A percentile compares a stretch with the other conserved stretches of the same genome.
These are phyloP conservation scores for Barbarea vulgaris DNA, from an alignment of 345 rosid species.

Conservation along the genomic window DNA sequence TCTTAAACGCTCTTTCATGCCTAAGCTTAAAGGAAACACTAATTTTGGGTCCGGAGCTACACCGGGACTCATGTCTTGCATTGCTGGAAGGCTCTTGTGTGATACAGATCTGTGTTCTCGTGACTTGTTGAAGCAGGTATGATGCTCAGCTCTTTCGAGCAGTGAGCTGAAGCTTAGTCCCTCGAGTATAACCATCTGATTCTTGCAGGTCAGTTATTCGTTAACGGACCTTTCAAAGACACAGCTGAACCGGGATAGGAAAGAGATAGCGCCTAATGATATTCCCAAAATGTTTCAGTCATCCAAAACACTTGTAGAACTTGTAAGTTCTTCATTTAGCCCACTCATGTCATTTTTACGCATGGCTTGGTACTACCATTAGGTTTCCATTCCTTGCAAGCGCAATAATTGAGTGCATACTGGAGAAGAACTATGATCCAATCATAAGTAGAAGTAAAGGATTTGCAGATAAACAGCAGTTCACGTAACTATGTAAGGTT, in stretches of 20 bases:
- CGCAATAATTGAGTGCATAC: neutral
- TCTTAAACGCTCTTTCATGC: constrained; percentile 92
- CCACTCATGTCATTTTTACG: constrained; percentile 26
- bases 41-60: constrained; percentile 91
- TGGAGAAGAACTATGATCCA: constrained; percentile 7
- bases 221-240: constrained; percentile 90
- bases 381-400: constrained; percentile 18
- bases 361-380: constrained; percentile 7
- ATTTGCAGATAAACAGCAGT: constrained; percentile 12
- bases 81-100: constrained; percentile 93
- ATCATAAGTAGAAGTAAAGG: constrained; percentile 8
- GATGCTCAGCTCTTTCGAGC: constrained; percentile 17
- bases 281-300: constrained; percentile 81
- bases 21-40: constrained; percentile 78
- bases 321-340: constrained; percentile 58
- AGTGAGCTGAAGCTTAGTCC: constrained; percentile 29
- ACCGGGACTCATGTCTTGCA: constrained; percentile 91
- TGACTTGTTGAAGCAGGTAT: constrained; percentile 89
- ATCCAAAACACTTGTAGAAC: constrained; percentile 74
- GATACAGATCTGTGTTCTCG: constrained; percentile 91
- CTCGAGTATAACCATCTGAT: constrained; percentile 34
- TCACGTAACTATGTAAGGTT: neutral
- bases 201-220: constrained; percentile 92
- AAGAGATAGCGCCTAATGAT: constrained; percentile 82
- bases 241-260: constrained; percentile 84